A percentile compares a stretch with the other conserved stretches of the same genome.
Evolutionary conservation across 2,329 filamentous ascomycete genomes (phyloP).

Genomic region (Colletotrichum liriopes): DNA sequence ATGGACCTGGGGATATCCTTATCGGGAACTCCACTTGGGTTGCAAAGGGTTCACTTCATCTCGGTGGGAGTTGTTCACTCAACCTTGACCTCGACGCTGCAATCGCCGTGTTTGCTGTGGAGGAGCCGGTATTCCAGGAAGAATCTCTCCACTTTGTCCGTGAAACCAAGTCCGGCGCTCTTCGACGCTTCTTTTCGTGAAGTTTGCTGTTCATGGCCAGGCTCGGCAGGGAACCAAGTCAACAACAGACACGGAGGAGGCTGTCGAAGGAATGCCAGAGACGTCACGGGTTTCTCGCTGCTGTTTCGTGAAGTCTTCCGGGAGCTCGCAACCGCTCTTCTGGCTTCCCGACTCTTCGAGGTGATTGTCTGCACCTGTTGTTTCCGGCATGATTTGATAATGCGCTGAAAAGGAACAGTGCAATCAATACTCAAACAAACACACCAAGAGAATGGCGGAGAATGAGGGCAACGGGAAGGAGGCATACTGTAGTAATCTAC

Average conservation of each 20-base stretch:
- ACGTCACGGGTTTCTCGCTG: neutral
- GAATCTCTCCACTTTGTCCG: neutral
- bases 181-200: neutral
- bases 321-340: neutral
- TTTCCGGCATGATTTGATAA: neutral
- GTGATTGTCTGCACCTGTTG: neutral
- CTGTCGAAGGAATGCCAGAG: neutral
- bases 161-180: neutral
- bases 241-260: neutral
- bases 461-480: neutral
- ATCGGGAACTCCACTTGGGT: constrained; percentile 29
- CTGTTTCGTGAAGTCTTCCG: neutral
- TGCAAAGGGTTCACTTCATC: neutral
- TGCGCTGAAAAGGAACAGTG: neutral
- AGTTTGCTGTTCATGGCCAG: neutral
- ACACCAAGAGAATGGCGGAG: neutral
- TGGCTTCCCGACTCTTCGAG: neutral
- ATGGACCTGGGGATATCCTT: constrained; percentile 25
- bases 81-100: neutral
- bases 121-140: neutral
- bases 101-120: neutral
- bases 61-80: neutral
- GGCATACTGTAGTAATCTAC: neutral
- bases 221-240: neutral
- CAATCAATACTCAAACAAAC: neutral